Percentiles rank a stretch among this genome's conserved stretches.
Conservation (phyloP, 1,139 yeast genomes). For the Suhomyces wounanorum region DNA sequence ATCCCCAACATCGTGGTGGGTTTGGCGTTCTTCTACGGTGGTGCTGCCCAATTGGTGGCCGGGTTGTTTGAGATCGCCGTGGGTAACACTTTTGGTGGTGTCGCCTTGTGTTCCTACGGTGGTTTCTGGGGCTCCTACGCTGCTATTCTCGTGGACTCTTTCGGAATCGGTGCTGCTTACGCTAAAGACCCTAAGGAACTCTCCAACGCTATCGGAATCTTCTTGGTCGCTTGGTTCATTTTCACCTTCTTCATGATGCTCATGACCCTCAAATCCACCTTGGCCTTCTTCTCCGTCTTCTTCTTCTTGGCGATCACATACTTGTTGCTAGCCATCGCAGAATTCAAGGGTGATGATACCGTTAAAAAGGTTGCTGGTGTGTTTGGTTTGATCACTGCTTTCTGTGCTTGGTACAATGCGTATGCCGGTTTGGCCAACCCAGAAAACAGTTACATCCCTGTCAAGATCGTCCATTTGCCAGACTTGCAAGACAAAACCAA, state of each 20-base stretch:
- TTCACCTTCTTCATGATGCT: constrained; percentile 69
- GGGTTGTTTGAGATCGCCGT: constrained; percentile 74
- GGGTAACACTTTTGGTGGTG: constrained; percentile 90
- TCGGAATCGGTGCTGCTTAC: constrained; percentile 68
- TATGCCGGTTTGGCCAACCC: constrained; percentile 83
- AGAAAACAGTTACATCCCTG: constrained; percentile 66
- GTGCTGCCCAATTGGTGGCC: constrained; percentile 72
- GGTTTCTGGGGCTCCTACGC: constrained; percentile 89
- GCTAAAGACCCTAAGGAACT: constrained; percentile 38
- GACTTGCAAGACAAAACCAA: constrained; percentile 33
- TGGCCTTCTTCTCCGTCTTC: constrained; percentile 71
- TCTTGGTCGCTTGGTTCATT: constrained; percentile 75
- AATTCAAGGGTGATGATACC: constrained; percentile 35
- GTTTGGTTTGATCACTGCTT: constrained; percentile 76
- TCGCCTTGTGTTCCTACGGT: constrained; percentile 79
- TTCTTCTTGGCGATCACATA: constrained; percentile 67
- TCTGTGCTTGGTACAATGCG: constrained; percentile 86
- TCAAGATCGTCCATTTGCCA: constrained; percentile 52
- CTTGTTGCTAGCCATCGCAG: constrained; percentile 64
- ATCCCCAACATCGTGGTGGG: constrained; percentile 63
- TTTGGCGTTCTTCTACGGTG: constrained; percentile 82
- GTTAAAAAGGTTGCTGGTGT: constrained; percentile 74
- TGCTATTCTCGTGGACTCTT: constrained; percentile 70
- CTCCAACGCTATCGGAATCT: constrained; percentile 66
- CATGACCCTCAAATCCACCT: constrained; percentile 76